Evolutionary conservation across 352 stramenopile genomes (phyloP).

Genomic region (Globisporangium cystogenes): DNA sequence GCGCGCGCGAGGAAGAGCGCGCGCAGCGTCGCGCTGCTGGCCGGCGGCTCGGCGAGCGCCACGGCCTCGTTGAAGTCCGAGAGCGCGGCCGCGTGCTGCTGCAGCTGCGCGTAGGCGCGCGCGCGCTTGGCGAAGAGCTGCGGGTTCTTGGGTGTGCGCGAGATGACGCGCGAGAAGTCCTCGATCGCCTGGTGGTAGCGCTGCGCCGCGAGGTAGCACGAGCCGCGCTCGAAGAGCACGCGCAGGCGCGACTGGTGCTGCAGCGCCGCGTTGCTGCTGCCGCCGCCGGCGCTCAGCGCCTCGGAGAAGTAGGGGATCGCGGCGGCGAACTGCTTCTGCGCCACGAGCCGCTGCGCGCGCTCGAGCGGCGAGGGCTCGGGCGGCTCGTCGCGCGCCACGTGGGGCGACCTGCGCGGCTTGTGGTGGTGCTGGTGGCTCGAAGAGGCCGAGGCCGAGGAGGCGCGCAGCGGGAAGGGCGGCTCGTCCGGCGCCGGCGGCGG

Average conservation of each 20-base stretch:
- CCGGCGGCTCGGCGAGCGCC: slow-evolving; percentile 7
- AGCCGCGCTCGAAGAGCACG: slow-evolving; percentile 55
- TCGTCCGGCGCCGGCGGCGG: slow-evolving; percentile 1
- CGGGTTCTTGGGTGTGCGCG: slow-evolving; percentile 55
- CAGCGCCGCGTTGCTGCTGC: slow-evolving; percentile 6
- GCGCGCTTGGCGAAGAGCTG: slow-evolving; percentile 66
- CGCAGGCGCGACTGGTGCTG: slow-evolving; percentile 35
- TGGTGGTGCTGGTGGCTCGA: slow-evolving; percentile 8
- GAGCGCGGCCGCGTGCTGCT: slow-evolving; percentile 45
- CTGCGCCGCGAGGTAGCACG: slow-evolving; percentile 46
- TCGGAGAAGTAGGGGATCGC: slow-evolving; percentile 57
- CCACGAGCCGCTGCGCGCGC: slow-evolving; percentile 37
- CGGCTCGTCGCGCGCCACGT: neutral
- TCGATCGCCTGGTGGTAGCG: slow-evolving; percentile 64
- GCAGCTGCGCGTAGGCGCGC: slow-evolving; percentile 47
- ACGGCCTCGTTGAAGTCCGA: slow-evolving; percentile 67
- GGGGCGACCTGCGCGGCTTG: neutral
- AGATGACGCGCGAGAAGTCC: slow-evolving; percentile 65
- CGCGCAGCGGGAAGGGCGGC: neutral
- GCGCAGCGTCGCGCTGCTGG: slow-evolving; percentile 25
- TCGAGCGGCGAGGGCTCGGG: slow-evolving; percentile 19
- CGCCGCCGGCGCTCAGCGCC: slow-evolving; percentile 16
- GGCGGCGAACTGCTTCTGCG: slow-evolving; percentile 48
- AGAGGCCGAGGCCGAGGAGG: slow-evolving; percentile 5
- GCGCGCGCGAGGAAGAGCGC: slow-evolving; percentile 44